Evolutionary conservation across 176 grass and related monocot species (phyloP).

Genomic region (Oryza officinalis): DNA sequence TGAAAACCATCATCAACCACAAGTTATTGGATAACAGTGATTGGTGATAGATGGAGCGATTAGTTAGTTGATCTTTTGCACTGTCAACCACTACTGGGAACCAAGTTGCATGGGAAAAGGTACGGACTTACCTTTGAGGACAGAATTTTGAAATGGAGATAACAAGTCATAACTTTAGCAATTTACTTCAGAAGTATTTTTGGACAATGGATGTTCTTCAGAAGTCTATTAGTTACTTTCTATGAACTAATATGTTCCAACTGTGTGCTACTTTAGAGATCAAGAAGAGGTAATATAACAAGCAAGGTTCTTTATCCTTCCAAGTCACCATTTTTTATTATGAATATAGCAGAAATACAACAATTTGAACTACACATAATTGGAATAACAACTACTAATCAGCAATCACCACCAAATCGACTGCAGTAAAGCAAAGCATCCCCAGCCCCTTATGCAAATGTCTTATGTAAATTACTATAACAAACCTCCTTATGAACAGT

Average conservation of each 20-base stretch:
- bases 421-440: neutral
- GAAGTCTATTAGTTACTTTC: neutral
- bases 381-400: neutral
- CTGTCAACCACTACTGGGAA: constrained; percentile 12
- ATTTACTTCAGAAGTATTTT: neutral
- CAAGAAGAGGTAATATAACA: neutral
- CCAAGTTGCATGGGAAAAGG: neutral
- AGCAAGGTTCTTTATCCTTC: neutral
- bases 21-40: neutral
- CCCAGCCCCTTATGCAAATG: neutral
- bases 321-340: neutral
- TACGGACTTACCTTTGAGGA: neutral
- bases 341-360: neutral
- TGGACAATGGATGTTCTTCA: neutral
- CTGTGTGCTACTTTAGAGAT: neutral
- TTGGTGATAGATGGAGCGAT: neutral
- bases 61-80: constrained; percentile 9
- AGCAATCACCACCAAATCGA: neutral
- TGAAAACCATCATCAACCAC: constrained; percentile 2
- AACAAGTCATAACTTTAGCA: neutral
- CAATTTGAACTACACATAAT: neutral
- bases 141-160: neutral
- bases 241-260: neutral
- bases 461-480: neutral
- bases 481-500: neutral